These are phyloP conservation scores for Acanthamoeba healyi DNA, from an alignment of 208 protist genomes.

Conservation along the genomic window DNA sequence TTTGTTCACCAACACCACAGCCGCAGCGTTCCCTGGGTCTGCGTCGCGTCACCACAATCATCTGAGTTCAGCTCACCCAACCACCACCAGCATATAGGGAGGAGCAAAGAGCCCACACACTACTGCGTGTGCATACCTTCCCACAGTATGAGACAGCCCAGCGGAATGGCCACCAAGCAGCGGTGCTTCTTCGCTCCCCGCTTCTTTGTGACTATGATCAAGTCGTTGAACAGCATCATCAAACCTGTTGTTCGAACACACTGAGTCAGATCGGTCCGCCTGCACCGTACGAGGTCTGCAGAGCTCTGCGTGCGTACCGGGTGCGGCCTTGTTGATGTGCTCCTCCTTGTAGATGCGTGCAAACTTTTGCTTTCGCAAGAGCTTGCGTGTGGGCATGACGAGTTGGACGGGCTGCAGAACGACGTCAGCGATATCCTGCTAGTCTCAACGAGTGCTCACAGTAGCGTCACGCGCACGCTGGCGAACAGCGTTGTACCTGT, in stretches of 20 bases:
- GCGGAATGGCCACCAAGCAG: background rate
- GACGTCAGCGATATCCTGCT: background rate
- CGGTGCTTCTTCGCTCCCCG: background rate
- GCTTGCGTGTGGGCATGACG: background rate
- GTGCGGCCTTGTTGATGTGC: background rate
- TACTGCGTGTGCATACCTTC: background rate
- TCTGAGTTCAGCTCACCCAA: no score
- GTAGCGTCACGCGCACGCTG: no score
- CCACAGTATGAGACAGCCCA: background rate
- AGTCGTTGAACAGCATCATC: slow-evolving; percentile 33
- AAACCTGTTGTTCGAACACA: background rate
- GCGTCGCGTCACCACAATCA: background rate
- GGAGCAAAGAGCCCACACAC: no score
- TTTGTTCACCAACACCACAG: background rate
- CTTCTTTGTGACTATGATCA: background rate
- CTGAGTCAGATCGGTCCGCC: background rate
- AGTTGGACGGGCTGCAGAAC: background rate
- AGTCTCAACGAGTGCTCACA: background rate
- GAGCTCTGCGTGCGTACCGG: background rate
- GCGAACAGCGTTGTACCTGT: background rate
- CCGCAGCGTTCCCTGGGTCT: background rate
- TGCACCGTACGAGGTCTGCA: background rate
- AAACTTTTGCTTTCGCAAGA: background rate
- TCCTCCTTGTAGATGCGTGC: background rate
- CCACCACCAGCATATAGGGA: no score